phyloP scores from a whole-genome alignment of 2,329 filamentous ascomycete genomes.

The Diplodia mutila region DNA sequence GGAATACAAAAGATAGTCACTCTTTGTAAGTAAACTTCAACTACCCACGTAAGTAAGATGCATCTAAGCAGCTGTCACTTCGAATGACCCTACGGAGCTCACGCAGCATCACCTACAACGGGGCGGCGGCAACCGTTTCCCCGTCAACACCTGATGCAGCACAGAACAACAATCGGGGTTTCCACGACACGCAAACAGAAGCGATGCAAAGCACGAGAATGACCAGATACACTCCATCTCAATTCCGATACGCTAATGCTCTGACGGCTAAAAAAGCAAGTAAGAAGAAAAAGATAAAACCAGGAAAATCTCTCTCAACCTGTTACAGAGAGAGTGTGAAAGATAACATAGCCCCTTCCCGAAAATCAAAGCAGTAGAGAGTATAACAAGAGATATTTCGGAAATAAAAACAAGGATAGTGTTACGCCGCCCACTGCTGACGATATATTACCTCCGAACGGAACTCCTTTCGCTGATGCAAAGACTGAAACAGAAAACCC shows the following conservation, averaged over 20 bases:
- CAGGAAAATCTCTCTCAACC: neutral
- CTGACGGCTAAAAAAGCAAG: neutral
- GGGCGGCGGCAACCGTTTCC: neutral
- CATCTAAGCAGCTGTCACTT: neutral
- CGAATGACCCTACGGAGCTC: neutral
- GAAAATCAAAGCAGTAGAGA: neutral
- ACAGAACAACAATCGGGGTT: neutral
- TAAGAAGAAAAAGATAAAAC: neutral
- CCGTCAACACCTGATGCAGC: neutral
- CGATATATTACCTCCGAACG: neutral
- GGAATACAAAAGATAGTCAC: too few relatives aligned
- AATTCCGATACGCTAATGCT: conserved; percentile 2
- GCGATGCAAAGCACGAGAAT: neutral
- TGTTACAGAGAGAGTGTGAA: neutral
- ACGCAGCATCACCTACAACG: neutral
- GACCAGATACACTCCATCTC: neutral
- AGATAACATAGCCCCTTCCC: neutral
- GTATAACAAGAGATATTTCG: neutral
- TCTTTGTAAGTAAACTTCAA: too few relatives aligned
- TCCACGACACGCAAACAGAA: neutral
- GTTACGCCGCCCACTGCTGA: conserved; percentile 14
- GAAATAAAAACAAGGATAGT: neutral
- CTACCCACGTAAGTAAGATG: too few relatives aligned
- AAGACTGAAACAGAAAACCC: neutral
- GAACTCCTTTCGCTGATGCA: conserved; percentile 21